phyloP scores from a whole-genome alignment of 1,284 basidiomycete species.

The Ustilago loliicola region DNA sequence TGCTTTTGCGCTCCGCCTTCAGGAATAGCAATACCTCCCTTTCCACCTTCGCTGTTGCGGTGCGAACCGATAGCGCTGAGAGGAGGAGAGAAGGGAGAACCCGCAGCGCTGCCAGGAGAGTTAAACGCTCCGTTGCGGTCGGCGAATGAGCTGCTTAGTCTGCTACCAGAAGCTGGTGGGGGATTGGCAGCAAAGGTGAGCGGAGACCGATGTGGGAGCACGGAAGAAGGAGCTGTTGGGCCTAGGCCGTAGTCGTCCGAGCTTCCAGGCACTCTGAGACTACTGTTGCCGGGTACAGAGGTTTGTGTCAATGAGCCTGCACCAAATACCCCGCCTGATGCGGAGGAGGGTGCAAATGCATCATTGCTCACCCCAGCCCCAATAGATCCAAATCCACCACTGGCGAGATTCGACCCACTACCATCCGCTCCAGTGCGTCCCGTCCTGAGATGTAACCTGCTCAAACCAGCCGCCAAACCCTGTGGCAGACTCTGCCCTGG shows the following conservation, averaged over 20 bases:
- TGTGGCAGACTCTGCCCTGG: constrained; percentile 89
- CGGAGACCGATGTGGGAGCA: constrained; percentile 49
- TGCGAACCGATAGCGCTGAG: constrained; percentile 44
- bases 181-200: constrained; percentile 31
- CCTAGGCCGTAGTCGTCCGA: constrained; percentile 53
- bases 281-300: constrained; percentile 24
- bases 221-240: constrained; percentile 60
- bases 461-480: constrained; percentile 86
- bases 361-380: constrained; percentile 12
- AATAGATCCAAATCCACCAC: constrained; percentile 19
- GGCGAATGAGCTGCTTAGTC: constrained; percentile 38
- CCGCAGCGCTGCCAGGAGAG: constrained; percentile 29
- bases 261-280: constrained; percentile 26
- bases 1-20: constrained; percentile 25
- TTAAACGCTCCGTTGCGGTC: constrained; percentile 37
- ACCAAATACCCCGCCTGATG: constrained; percentile 1
- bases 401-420: constrained; percentile 3
- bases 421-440: constrained; percentile 18
- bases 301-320: constrained; percentile 18
- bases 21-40: constrained; percentile 37
- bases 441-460: constrained; percentile 79
- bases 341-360: neutral
- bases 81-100: constrained; percentile 41
- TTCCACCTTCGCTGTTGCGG: constrained; percentile 21
- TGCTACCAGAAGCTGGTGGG: neutral